Conservation (phyloP, 2,329 filamentous ascomycete species). For the Fusarium coicis region DNA sequence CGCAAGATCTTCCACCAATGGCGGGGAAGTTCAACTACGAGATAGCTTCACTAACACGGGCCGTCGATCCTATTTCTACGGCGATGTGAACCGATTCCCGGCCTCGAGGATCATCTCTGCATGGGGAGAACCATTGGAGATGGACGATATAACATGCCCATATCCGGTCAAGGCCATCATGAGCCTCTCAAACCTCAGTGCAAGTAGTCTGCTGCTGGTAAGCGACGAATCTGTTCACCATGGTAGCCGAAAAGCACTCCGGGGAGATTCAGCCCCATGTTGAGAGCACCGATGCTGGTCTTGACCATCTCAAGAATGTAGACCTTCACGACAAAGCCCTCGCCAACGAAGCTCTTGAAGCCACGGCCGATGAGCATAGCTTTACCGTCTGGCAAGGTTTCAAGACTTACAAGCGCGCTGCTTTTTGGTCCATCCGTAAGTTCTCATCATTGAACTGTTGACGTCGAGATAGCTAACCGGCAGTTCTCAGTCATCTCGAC, state of each 20-base stretch:
- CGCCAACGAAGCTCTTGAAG: conserved; percentile 51
- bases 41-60: conserved; percentile 27
- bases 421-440: conserved; percentile 53
- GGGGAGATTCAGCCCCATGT: conserved; percentile 41
- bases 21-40: background rate
- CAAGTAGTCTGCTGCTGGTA: conserved; percentile 7
- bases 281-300: conserved; percentile 46
- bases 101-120: background rate
- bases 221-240: conserved; percentile 13
- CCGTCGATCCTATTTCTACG: conserved; percentile 41
- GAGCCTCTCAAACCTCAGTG: background rate
- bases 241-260: conserved; percentile 39
- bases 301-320: conserved; percentile 48
- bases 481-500: conserved; percentile 53
- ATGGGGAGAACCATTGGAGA: conserved; percentile 14
- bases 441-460: background rate
- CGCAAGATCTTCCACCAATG: conserved; percentile 44
- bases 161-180: background rate
- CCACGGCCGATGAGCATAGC: conserved; percentile 52
- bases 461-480: conserved; percentile 3
- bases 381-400: conserved; percentile 49
- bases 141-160: conserved; percentile 19
- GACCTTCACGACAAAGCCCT: conserved; percentile 52
- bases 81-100: conserved; percentile 8
- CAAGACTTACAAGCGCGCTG: conserved; percentile 54